Base-by-base conservation (phyloP, 768 basidiomycete genomes). In the Dacryopinax spathularia region DNA sequence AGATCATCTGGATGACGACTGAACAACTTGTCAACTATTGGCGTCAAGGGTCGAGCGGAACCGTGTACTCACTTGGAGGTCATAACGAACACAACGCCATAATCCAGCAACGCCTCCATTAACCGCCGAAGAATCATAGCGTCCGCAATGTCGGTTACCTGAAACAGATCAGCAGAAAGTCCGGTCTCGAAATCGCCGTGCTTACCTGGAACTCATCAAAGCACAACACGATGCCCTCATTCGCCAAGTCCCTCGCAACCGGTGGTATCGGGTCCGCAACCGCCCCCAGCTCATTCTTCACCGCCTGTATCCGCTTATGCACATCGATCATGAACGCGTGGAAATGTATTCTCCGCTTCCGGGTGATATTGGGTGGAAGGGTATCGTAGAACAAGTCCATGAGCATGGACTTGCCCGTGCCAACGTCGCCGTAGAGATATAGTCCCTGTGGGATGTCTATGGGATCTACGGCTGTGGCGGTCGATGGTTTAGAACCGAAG, bases 271-370 rank as follows among this genome's bases (percentile, higher is more conserved):
- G 86, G 72, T 97, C 92, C 18, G 88, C 86, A 44, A 68, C 67
- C 66, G 78, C 75, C 1, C 88, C 88, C 77, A 85, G 82, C 63
- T 81, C 80, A 41, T 82, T 76, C 76, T 92, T 93, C 36, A 88
- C 82, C 1, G 84, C 84, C 68, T 97, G 93, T 2, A 94, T 73
- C 18, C 92, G 86, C 71, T 95, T 96, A 73, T 97, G 91, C 22
- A 97, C 93, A 71, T 99, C 96, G 66, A 97, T 85, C 96, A 99
- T 98, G 79, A 99, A 98, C 1, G 92, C 91, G 71, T 98, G 94
- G 73, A 99, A 99, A 74, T 99, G 96, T 16, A 97, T 91, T 33
- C 96, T 82, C 62, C 89, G 86, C 75, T 90, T 91, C 65, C 83
- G 81, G 44, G 75, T 82, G 62, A 89, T 76, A 43, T 80, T 76